Conservation (phyloP, 2,329 filamentous ascomycete species). For the Phyllosticta citribraziliensis region DNA sequence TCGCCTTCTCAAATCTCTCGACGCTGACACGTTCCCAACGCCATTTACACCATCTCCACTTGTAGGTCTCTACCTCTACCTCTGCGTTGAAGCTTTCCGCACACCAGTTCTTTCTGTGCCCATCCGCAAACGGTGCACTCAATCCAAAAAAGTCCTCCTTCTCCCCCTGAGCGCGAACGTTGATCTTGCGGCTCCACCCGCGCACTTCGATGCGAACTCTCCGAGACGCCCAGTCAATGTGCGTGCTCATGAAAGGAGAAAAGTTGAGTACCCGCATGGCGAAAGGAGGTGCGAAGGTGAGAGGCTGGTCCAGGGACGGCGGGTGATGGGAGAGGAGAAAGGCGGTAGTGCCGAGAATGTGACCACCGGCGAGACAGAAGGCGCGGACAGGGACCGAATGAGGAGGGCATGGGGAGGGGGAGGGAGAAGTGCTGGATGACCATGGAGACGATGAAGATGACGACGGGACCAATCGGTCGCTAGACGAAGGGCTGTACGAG, state of each 20-base stretch:
- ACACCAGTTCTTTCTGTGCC: conserved; percentile 35
- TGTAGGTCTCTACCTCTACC: conserved; percentile 31
- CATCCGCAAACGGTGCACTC: conserved; percentile 36
- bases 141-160: conserved; percentile 37
- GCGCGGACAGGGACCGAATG: not conserved
- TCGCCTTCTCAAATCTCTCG: conserved; percentile 33
- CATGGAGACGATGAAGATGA: not conserved
- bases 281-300: conserved; percentile 23
- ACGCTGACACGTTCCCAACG: conserved; percentile 28
- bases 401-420: not conserved
- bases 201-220: conserved; percentile 29
- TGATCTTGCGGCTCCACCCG: conserved; percentile 32
- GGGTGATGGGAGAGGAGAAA: not conserved
- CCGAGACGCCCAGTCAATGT: conserved; percentile 30
- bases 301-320: not conserved
- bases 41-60: not conserved
- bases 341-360: not conserved
- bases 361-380: not conserved
- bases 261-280: conserved; percentile 28
- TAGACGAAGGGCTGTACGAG: not conserved
- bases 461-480: not conserved
- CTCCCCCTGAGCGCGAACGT: conserved; percentile 31
- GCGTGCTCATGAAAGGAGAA: conserved; percentile 34
- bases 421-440: not conserved
- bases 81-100: conserved; percentile 38